Base-by-base conservation (phyloP, 1,284 basidiomycete genomes). In the Inonotus hispidus region DNA sequence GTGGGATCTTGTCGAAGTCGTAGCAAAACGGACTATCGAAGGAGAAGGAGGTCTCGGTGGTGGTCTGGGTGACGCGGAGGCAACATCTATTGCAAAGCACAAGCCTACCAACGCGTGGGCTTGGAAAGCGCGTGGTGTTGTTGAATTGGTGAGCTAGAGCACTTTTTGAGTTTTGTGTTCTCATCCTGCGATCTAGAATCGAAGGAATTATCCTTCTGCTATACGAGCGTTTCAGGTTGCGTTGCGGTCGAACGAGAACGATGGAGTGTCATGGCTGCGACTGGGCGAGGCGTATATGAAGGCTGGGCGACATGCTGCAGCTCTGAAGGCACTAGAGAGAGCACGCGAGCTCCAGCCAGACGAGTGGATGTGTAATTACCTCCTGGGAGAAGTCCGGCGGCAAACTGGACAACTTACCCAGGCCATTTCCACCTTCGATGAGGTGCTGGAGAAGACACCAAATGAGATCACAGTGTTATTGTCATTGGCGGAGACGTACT, bases 91-190 rank as follows among this genome's bases (percentile, higher is more conserved):
- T 39, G 77, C 74, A 46, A 77, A 82, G 64, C 85, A 84, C 71
- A 79, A 88, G 37, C 91, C 93, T 0, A 86, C 85, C 46, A 95
- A 95, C 68, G 84, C 90, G 2, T 99, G 97, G 97, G 97, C 97
- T 1, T 99, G 95, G 95, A 98, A 98, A 73, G 96, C 97, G 10
- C 78, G 97, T 29, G 97, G 97, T 1, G 85, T 92, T 1, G 95
- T 96, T 1, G 93, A 98, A 70, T 77, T 98, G 75, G 94, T 94
- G 68, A 74, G 86, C 73, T 46, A 23, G 39, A 14, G 52, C 23
- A 32, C 39, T 56, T 43, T 25, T 47, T 35, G 23, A 46, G 29
- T 23, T 19, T 10, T 43, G 29, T 37, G 46, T 43, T 52, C 61
- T 58, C 55, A 64, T 55, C 27, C 62, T 60, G 61, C 64, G 55